Evolutionary conservation across 108 stramenopile genomes (phyloP), one percentile per base, ranked within the genome.

Genomic region (Bacterosira constricta): DNA sequence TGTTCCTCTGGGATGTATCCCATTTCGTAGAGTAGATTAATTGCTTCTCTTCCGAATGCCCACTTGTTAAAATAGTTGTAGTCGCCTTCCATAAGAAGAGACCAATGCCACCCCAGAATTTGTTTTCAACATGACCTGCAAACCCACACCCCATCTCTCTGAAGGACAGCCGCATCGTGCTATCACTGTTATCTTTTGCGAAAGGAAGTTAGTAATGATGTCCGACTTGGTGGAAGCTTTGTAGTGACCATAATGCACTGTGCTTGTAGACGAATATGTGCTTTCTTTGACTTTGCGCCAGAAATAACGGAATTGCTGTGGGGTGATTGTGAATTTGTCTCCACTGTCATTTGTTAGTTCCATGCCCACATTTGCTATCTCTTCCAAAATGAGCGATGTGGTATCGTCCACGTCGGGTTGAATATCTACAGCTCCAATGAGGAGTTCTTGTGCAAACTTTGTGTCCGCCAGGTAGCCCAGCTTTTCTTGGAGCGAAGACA

Each of bases 41-140:
- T 29, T 12, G 39, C 38, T n/a, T n/a, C n/a, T n/a, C n/a, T n/a
- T n/a, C n/a, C n/a, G n/a, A n/a, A n/a, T n/a, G n/a, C n/a, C n/a
- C 1, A 27, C 10, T 3, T 51, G 23, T 1, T 23, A 18, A 25
- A 51, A 25, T 51, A 25, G 15, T 61, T 61, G 23, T 12, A 61
- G 9, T 61, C 71, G 3, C 56, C 71, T 29, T 71, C 71, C 25
- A 69, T 38, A 0, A 56, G 30, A n/a, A 69, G 55, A 18, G n/a
- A 57, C 42, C 17, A 57, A 34, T 2, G 67, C 55, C 21, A 69
- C 27, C 11, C 55, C 55, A 17, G 55, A 53, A 18, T 56, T 45
- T 27, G 39, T 69, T 30, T 69, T 54, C 27, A 69, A 56, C 1
- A 66, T 13, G 9, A 66, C 66, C 10, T 50, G 50, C 21, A 66